Evolutionary conservation across 176 grass and related monocot species (phyloP).

Genomic region (Areca catechu): DNA sequence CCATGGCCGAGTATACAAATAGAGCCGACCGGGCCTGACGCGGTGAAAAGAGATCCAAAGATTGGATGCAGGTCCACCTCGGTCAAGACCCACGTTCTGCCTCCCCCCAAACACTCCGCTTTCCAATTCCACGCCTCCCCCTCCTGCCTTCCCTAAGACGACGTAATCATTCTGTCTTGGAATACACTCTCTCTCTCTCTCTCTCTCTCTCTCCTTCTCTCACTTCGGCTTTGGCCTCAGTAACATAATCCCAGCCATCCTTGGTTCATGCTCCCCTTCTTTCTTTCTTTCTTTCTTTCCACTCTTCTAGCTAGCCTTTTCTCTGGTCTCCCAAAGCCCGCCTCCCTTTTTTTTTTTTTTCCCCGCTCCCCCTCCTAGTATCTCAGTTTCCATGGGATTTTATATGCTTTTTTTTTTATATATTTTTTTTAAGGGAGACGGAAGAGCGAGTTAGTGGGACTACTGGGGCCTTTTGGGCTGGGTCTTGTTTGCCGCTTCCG

Average conservation of each 20-base stretch:
- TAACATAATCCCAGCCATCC: background rate
- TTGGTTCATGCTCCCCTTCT: background rate
- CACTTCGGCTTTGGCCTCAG: background rate
- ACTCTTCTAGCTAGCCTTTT: background rate
- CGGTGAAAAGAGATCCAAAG: slow-evolving; percentile 1
- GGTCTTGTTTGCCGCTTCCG: background rate
- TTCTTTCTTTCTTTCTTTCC: background rate
- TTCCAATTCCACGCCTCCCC: slow-evolving; percentile 72
- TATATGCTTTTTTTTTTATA: no score
- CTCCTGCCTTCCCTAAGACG: slow-evolving; percentile 45
- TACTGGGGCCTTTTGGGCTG: background rate
- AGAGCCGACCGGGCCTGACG: slow-evolving; percentile 41
- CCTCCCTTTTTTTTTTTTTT: background rate
- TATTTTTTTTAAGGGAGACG: no score
- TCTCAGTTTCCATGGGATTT: no score
- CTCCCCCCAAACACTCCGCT: slow-evolving; percentile 26
- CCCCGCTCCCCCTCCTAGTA: no score
- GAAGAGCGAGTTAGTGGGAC: background rate
- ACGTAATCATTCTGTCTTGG: slow-evolving; percentile 98
- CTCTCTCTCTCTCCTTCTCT: background rate
- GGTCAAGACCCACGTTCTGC: slow-evolving; percentile 82
- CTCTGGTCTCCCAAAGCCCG: background rate
- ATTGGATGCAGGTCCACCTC: slow-evolving; percentile 12
- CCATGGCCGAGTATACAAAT: slow-evolving; percentile 33
- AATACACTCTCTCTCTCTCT: slow-evolving; percentile 63